These are phyloP conservation scores for Leptographium lundbergii DNA, from an alignment of 2,329 filamentous ascomycete species.

Conservation along the genomic window DNA sequence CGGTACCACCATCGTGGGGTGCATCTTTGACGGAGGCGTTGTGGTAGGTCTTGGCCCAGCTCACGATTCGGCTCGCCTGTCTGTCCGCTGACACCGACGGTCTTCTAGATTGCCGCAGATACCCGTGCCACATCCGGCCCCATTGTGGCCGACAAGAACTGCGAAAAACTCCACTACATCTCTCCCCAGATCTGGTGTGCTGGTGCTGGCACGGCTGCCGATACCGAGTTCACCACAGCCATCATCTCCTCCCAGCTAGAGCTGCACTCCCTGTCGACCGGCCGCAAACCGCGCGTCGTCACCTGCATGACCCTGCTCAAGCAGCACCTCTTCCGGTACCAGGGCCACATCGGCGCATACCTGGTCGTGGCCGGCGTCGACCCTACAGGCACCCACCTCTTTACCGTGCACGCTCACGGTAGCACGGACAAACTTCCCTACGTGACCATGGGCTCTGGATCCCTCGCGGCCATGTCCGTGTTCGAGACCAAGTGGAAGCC, in stretches of 20 bases:
- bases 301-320: conserved; percentile 99
- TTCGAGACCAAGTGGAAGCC: conserved; percentile 95
- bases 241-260: conserved; percentile 98
- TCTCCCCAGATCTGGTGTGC: conserved; percentile 98
- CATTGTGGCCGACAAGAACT: conserved; percentile 99
- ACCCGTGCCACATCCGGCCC: conserved; percentile 93
- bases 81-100: neutral
- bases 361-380: conserved; percentile 95
- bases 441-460: conserved; percentile 97
- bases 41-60: conserved; percentile 50
- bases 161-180: conserved; percentile 99
- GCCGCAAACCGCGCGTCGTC: conserved; percentile 91
- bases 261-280: conserved; percentile 89
- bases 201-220: conserved; percentile 90
- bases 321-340: conserved; percentile 97
- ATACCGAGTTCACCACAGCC: conserved; percentile 97
- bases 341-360: conserved; percentile 95
- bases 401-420: conserved; percentile 97
- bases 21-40: conserved; percentile 90
- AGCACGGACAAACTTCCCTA: conserved; percentile 98
- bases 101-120: conserved; percentile 77
- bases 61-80: neutral
- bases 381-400: conserved; percentile 87
- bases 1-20: conserved; percentile 96
- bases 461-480: conserved; percentile 90